A percentile compares a stretch with the other conserved stretches of the same genome.
phyloP scores from a whole-genome alignment of 164 flowering plant genomes.

The Protea cynaroides region DNA sequence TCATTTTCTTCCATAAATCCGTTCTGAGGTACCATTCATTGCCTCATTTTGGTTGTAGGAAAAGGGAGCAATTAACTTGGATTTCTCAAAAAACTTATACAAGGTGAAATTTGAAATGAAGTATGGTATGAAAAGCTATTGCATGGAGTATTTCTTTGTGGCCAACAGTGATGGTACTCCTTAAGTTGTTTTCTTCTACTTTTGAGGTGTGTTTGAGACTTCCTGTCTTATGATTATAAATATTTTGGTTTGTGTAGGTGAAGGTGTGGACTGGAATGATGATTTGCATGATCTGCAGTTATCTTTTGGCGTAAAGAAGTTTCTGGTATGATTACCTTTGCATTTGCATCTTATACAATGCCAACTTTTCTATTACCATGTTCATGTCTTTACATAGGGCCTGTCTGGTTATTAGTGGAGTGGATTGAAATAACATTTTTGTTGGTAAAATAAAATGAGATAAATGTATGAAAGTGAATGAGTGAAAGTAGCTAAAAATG shows the following conservation, averaged over 20 bases:
- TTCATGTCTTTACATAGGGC: no score
- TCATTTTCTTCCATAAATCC: no score
- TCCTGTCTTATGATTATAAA: conserved; percentile 7
- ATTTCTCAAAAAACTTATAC: conserved; percentile 39
- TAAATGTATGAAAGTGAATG: no score
- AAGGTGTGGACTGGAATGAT: conserved; percentile 48
- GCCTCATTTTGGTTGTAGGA: conserved; percentile 35
- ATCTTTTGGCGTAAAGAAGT: conserved; percentile 85
- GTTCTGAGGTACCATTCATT: not conserved
- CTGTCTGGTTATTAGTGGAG: no score
- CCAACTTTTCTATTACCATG: not conserved
- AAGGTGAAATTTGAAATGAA: conserved; percentile 66
- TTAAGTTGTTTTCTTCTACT: conserved; percentile 7
- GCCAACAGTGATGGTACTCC: conserved; percentile 40
- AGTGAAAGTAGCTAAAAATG: no score
- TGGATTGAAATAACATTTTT: no score
- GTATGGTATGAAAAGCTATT: conserved; percentile 60
- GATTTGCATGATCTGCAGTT: conserved; percentile 72
- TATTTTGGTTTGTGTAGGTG: conserved; percentile 35
- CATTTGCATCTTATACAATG: not conserved
- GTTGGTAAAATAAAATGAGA: no score
- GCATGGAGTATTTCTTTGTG: conserved; percentile 80
- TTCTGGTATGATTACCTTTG: conserved; percentile 51
- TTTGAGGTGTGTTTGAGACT: not conserved
- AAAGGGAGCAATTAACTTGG: conserved; percentile 65